Evolutionary conservation across 2,329 filamentous ascomycete species (phyloP).

Genomic region (Chrysosporium keratinophilum): DNA sequence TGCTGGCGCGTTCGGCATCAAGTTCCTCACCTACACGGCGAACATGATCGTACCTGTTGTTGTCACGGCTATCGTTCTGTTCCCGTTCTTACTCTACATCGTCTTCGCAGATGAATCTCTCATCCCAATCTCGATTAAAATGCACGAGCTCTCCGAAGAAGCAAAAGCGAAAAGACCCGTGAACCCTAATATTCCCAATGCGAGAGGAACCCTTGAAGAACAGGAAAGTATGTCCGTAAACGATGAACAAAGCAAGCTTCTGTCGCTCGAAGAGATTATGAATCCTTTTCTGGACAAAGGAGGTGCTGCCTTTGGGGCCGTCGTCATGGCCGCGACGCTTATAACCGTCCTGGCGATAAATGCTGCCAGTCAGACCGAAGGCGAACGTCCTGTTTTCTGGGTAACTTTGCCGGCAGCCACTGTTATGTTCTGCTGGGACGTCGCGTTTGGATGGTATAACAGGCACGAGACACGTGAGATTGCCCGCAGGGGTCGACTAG

Average conservation of each 20-base stretch:
- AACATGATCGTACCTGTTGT: conserved; percentile 66
- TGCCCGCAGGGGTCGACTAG: conserved; percentile 45
- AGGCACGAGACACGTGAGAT: conserved; percentile 54
- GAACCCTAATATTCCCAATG: conserved; percentile 62
- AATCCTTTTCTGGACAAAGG: conserved; percentile 61
- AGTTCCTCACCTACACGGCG: conserved; percentile 63
- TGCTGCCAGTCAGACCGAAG: conserved; percentile 44
- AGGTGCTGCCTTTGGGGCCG: conserved; percentile 53
- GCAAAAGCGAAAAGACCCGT: conserved; percentile 47
- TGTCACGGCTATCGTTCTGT: conserved; percentile 56
- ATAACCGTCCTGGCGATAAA: conserved; percentile 57
- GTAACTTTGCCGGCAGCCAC: conserved; percentile 59
- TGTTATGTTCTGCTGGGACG: conserved; percentile 59
- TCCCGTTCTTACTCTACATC: conserved; percentile 59
- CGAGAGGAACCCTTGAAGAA: conserved; percentile 46
- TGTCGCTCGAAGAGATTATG: conserved; percentile 62
- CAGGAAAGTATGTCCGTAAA: conserved; percentile 37
- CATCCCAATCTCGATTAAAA: conserved; percentile 55
- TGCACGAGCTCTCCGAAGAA: conserved; percentile 56
- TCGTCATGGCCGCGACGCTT: conserved; percentile 58
- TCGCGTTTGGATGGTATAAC: conserved; percentile 53
- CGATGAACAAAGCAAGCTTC: conserved; percentile 44
- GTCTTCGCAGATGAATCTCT: conserved; percentile 55
- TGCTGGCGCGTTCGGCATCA: conserved; percentile 60
- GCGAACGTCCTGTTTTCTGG: conserved; percentile 53